phyloP scores from a whole-genome alignment of 306 rosid species.

The Styphnolobium japonicum region DNA sequence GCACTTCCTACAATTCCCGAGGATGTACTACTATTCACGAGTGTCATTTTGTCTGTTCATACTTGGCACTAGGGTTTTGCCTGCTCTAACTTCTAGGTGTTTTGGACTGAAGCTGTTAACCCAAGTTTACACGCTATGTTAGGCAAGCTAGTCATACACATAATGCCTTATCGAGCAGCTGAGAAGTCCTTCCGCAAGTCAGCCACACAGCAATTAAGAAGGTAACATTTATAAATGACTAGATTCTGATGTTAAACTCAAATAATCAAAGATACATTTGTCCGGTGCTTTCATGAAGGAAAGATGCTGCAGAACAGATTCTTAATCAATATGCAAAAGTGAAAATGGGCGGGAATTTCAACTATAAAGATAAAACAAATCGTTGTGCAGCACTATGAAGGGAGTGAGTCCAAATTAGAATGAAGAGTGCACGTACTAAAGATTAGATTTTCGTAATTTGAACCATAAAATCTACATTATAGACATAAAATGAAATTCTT shows the following conservation, averaged over 20 bases:
- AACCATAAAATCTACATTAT: background rate
- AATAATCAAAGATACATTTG: background rate
- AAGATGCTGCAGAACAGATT: background rate
- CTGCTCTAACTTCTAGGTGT: constrained; percentile 48
- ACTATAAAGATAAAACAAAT: background rate
- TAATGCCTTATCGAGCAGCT: constrained; percentile 19
- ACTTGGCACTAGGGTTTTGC: constrained; percentile 40
- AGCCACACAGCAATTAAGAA: background rate
- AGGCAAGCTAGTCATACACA: background rate
- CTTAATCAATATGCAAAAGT: background rate
- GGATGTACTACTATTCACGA: constrained; percentile 46
- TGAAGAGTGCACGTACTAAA: background rate
- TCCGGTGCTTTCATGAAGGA: background rate
- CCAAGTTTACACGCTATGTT: background rate
- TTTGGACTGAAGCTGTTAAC: constrained; percentile 41
- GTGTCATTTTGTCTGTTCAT: constrained; percentile 47
- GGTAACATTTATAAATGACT: background rate
- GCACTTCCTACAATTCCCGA: constrained; percentile 59
- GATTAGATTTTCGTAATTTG: background rate
- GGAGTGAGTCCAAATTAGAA: background rate
- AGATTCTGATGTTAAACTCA: background rate
- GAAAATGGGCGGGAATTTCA: background rate
- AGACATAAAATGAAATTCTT: background rate
- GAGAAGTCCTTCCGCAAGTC: background rate
- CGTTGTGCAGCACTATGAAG: too few species aligned